Base-by-base conservation (phyloP, 1,284 basidiomycete genomes). In the Apiotrichum sp. region DNA sequence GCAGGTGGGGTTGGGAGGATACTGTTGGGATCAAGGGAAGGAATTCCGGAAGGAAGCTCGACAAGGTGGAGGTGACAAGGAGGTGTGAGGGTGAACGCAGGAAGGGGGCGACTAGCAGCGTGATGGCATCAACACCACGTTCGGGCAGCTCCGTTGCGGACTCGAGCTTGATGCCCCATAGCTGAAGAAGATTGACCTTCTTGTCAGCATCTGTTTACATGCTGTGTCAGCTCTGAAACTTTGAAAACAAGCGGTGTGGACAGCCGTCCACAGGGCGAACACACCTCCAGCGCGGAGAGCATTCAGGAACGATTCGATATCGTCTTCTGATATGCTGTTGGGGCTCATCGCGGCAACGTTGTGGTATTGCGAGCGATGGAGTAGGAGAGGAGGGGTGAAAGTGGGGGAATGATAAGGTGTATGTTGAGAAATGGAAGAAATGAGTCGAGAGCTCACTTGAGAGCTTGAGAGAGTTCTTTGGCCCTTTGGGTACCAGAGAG, bases 121-220 rank as follows among this genome's bases (percentile, higher is more conserved):
- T 73, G 33, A 77, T 53, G 11, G 71, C 70, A 40, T 75, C 71
- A 10, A 75, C 56, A 0, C 69, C 62, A 1, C 61, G 45, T 9
- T 62, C 61, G 4, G 74, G 69, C 6, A 76, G 60, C 62, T 62
- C 57, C 9, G 46, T 13, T 0, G 65, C 63, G 11, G 59, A 62
- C 41, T 75, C 74, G 9, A 75, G 64, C 51, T 68, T 67, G 31
- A 74, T 49, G 1, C 70, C 68, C 54, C 74, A 75, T 13, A 70
- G 59, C 47, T 75, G 73, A 16, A 77, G 61, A 31, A 71, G 59
- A 58, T 75, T 73, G 39, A 73, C 68, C 56, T 73, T 75, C 56
- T 70, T 72, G 61, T 72, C 72, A 8, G 59, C 55, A 36, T 74
- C 74, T 76, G 53, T 38, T 38, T 29, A 29, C 29, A 29, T 29